Evolutionary conservation across 1,284 basidiomycete species (phyloP), one percentile per base, ranked within the genome.

Genomic region (Pseudozyma hubeiensis): DNA sequence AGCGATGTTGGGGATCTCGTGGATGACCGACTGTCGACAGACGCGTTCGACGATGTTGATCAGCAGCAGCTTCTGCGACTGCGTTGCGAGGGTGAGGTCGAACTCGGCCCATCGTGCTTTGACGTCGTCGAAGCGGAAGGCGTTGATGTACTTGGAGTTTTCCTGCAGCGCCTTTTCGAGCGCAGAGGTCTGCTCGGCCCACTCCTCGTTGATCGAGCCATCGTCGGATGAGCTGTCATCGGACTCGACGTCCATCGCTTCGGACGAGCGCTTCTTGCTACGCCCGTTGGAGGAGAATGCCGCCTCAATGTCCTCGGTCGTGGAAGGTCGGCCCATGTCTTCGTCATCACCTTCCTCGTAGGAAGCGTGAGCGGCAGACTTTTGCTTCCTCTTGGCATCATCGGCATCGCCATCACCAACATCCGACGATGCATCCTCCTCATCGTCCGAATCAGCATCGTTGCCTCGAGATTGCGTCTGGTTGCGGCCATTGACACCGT

Each of bases 401-500:
- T 91, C 91, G 2, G 90, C 91, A 85, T 94, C 93, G 35, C 89
- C 91, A 77, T 93, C 92, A 41, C 90, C 84, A 14, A 61, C 78
- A 19, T 83, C 81, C 17, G 69, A 81, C 16, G 62, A 62, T 3
- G 54, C 67, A 14, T 70, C 78, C 29, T 66, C 65, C 10, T 76
- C 79, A 29, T 75, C 70, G 49, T 83, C 81, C 40, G 69, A 75
- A 47, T 80, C 76, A 17, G 65, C 78, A 24, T 69, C 63, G 50
- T 69, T 67, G 53, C 50, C 64, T 19, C 58, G 53, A 7, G 66
- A 37, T n/a, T 53, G 47, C n/a, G 58, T 56, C 45, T 67, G 50
- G 7, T 10, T 9, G 41, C 53, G 40, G 34, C 65, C 60, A 37
- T 47, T 51, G 47, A 39, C 52, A 37, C 52, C 74, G 11, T 44